phyloP scores from a whole-genome alignment of 768 basidiomycete genomes.

The Naganishia randhawae region DNA sequence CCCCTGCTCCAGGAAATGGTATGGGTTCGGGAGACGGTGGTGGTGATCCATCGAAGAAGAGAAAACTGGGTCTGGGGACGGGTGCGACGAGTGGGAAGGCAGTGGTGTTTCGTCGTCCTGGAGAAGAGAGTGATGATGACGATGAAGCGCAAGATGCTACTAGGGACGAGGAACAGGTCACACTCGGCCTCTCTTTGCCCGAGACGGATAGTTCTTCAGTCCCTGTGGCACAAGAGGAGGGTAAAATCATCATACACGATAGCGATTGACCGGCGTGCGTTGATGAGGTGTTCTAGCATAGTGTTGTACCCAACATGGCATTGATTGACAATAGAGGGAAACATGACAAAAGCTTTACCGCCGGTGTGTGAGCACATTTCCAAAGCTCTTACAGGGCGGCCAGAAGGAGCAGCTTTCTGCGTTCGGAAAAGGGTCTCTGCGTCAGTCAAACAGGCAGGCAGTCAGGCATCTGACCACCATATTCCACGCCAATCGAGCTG shows the following conservation, averaged over 20 bases:
- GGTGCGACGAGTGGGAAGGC: conserved; percentile 61
- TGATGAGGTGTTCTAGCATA: not conserved
- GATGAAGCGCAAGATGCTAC: conserved; percentile 36
- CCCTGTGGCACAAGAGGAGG: conserved; percentile 33
- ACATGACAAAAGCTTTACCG: no score
- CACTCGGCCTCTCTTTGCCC: conserved; percentile 20
- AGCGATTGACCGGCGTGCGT: conserved; percentile 42
- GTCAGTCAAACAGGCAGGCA: no score
- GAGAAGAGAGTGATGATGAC: conserved; percentile 56
- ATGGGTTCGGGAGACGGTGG: conserved; percentile 26
- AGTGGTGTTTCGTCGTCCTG: conserved; percentile 60
- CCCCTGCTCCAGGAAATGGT: conserved; percentile 11
- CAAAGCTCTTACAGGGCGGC: no score
- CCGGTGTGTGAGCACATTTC: no score
- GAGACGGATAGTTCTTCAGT: conserved; percentile 22
- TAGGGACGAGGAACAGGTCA: conserved; percentile 26
- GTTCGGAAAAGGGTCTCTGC: no score
- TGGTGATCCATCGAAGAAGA: conserved; percentile 65
- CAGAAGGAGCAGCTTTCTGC: no score
- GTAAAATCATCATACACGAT: conserved; percentile 51
- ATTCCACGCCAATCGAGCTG: no score
- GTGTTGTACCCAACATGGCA: no score
- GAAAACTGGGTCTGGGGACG: conserved; percentile 60
- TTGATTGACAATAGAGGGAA: no score
- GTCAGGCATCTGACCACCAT: no score